Evolutionary conservation across 176 grass and related monocot species (phyloP).

Genomic region (Alloteropsis semialata): DNA sequence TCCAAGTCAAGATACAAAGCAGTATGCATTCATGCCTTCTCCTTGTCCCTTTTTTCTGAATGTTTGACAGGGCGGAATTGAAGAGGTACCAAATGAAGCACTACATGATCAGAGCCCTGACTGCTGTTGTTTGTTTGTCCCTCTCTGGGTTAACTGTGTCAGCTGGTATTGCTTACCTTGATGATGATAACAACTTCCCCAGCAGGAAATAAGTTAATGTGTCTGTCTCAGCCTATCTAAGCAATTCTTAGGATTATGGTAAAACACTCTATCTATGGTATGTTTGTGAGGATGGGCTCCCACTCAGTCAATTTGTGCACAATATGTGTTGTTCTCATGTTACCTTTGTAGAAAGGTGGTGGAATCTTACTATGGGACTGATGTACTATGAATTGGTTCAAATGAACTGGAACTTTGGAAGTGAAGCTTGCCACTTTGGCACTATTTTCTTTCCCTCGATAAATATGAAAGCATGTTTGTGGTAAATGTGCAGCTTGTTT

Average conservation of each 20-base stretch:
- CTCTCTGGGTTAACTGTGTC: not conserved
- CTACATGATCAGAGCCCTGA: not conserved
- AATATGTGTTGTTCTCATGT: not conserved
- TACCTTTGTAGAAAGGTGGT: not conserved
- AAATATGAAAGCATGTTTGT: too few relatives aligned
- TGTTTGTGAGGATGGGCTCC: not conserved
- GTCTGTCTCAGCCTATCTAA: not conserved
- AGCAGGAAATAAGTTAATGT: not conserved
- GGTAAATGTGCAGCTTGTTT: too few relatives aligned
- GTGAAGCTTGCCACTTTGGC: too few relatives aligned
- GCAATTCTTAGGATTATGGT: not conserved
- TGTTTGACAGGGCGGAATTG: not conserved
- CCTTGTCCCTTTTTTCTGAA: not conserved
- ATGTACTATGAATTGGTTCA: not conserved
- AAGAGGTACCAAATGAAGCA: too few relatives aligned
- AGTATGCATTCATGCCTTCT: not conserved
- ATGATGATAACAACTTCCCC: not conserved
- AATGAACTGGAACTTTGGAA: not conserved
- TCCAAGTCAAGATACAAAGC: not conserved
- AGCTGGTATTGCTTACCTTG: not conserved
- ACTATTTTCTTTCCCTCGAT: too few relatives aligned
- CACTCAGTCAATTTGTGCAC: not conserved
- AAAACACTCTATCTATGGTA: not conserved
- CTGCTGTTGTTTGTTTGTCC: not conserved
- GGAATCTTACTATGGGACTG: not conserved